phyloP scores from a whole-genome alignment of 1,284 basidiomycete species.

The Tetrapyrgos nigripes region DNA sequence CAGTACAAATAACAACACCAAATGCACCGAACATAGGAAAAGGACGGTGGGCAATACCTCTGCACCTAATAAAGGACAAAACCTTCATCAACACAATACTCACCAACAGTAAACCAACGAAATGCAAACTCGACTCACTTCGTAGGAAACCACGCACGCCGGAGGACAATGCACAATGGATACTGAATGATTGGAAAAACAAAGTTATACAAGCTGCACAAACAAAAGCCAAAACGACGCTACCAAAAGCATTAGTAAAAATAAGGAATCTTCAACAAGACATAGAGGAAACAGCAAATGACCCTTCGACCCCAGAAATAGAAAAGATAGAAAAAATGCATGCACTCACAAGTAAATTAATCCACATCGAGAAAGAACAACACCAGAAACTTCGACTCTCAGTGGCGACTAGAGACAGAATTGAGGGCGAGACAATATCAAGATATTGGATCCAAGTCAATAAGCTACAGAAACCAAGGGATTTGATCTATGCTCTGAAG shows the following conservation, averaged over 20 bases:
- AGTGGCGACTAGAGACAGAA: slow-evolving; percentile 9
- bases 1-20: slow-evolving; percentile 19
- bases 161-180: slow-evolving; percentile 7
- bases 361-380: slow-evolving; percentile 10
- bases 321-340: background rate
- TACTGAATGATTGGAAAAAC: slow-evolving; percentile 6
- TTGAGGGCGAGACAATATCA: slow-evolving; percentile 34
- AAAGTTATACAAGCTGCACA: slow-evolving; percentile 3
- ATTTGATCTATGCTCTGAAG: slow-evolving; percentile 20
- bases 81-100: background rate
- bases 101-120: slow-evolving; percentile 2
- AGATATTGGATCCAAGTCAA: too few relatives aligned
- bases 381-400: too few relatives aligned
- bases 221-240: background rate
- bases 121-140: background rate
- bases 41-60: slow-evolving; percentile 29
- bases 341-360: slow-evolving; percentile 7
- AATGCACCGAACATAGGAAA: slow-evolving; percentile 27
- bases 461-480: slow-evolving; percentile 20
- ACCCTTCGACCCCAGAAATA: background rate
- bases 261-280: slow-evolving; percentile 9
- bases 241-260: slow-evolving; percentile 2
- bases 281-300: background rate
- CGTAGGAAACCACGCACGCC: background rate
- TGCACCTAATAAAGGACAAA: slow-evolving; percentile 24